Evolutionary conservation across 148 eudicot genomes (phyloP), one percentile per base, ranked within the genome.

Genomic region (Hydrangea macrophylla): DNA sequence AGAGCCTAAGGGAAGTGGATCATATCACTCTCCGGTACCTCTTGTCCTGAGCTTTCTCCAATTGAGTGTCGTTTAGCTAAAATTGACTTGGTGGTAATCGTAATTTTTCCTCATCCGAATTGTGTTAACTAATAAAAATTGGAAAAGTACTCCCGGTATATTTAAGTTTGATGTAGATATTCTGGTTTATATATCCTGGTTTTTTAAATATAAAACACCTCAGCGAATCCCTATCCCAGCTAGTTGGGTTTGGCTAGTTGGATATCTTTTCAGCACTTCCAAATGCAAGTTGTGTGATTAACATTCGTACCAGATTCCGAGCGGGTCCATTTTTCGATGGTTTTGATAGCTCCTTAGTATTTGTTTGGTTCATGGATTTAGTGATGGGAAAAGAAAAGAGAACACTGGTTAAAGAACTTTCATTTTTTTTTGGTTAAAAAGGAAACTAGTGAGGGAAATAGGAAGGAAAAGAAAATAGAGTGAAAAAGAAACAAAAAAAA

Each of bases 81-180:
- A 51, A 18, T 66, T 22, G 27, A n/a, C 31, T 33, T 55, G 48
- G 2, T 23, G 24, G 7, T 48, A 48, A 7, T n/a, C 23, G 5
- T 48, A 48, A 9, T 17, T 25, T 51, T 54, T 53, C 11, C 0
- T 15, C 18, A 18, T 53, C 1, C 23, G 23, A n/a, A n/a, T n/a
- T n/a, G 42, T 37, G 20, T 8, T 68, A 7, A 35, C 40, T 2
- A 56, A 24, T 56, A 39, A 56, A n/a, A n/a, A 35, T 9, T 6
- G 26, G 25, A 62, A 56, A 48, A 39, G 53, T n/a, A 39, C 9
- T 35, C 25, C 44, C 18, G 39, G 18, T 35, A 55, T 55, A 6
- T 15, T 27, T 23, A 35, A 51, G 36, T 6, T 53, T 53, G 45
- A 13, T 33, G 60, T 32, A 67, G 61, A 55, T 56, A 31, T 67